phyloP scores from a whole-genome alignment of 192 early-diverging fungal species.

The Rhizophagus clarus region DNA sequence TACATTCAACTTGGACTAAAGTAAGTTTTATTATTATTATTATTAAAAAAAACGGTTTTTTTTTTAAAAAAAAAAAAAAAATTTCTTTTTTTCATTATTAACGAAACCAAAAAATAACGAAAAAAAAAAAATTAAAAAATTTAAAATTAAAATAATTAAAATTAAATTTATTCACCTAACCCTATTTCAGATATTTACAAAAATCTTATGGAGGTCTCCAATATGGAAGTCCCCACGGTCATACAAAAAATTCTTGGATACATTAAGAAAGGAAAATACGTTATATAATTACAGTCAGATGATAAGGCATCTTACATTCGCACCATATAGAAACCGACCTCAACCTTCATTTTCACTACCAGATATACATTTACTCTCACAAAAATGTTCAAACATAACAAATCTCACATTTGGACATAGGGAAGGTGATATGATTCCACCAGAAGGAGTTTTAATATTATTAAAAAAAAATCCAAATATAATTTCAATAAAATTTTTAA shows the following conservation, averaged over 20 bases:
- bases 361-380: not conserved
- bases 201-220: not conserved
- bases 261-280: not conserved
- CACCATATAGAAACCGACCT: not conserved
- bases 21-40: not conserved
- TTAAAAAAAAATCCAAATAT: not conserved
- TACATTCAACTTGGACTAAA: not conserved
- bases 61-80: too few species aligned
- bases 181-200: not conserved
- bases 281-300: not conserved
- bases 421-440: not conserved
- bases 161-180: too few species aligned
- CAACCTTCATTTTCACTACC: not conserved
- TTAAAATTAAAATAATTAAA: too few species aligned
- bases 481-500: not conserved
- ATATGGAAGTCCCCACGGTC: not conserved
- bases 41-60: too few species aligned
- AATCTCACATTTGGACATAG: not conserved
- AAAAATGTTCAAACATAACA: not conserved
- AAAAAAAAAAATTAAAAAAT: too few species aligned
- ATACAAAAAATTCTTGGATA: not conserved
- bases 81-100: too few species aligned
- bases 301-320: not conserved
- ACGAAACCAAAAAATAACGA: too few species aligned
- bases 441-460: not conserved